Conservation (phyloP, 768 basidiomycete genomes). For the Boletellus emodensis region DNA sequence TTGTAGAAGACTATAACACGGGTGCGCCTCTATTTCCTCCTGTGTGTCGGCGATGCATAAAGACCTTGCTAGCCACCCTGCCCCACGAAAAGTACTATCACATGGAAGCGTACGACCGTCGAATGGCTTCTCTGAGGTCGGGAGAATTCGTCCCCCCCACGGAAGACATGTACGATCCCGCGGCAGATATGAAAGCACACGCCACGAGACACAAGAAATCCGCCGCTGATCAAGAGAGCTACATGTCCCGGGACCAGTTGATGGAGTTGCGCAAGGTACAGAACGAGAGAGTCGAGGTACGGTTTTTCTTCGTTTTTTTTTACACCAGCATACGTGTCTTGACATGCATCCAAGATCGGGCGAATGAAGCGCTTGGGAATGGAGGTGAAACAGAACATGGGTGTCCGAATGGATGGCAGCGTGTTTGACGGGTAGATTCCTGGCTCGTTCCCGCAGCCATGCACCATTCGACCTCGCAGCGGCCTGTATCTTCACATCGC, state of each 20-base stretch:
- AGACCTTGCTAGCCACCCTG: conserved; percentile 60
- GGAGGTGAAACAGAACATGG: conserved; percentile 81
- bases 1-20: conserved; percentile 82
- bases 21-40: conserved; percentile 37
- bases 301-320: conserved; percentile 7
- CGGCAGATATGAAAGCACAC: conserved; percentile 78
- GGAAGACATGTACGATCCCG: conserved; percentile 75
- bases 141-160: conserved; percentile 76
- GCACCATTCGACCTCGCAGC: neutral
- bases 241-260: conserved; percentile 74
- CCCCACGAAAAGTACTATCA: conserved; percentile 96
- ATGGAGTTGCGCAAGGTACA: conserved; percentile 80
- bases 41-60: neutral
- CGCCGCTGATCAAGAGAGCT: conserved; percentile 62
- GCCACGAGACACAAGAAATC: conserved; percentile 67
- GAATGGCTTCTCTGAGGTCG: conserved; percentile 80
- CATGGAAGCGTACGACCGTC: conserved; percentile 77
- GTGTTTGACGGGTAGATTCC: conserved; percentile 44
- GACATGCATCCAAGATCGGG: conserved; percentile 45
- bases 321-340: neutral
- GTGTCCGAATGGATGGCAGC: conserved; percentile 80
- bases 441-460: neutral
- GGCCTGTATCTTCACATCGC: neutral
- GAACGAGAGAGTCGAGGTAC: conserved; percentile 77
- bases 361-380: conserved; percentile 87